Conservation (phyloP, 345 rosid species). For the Camelina sativa region DNA sequence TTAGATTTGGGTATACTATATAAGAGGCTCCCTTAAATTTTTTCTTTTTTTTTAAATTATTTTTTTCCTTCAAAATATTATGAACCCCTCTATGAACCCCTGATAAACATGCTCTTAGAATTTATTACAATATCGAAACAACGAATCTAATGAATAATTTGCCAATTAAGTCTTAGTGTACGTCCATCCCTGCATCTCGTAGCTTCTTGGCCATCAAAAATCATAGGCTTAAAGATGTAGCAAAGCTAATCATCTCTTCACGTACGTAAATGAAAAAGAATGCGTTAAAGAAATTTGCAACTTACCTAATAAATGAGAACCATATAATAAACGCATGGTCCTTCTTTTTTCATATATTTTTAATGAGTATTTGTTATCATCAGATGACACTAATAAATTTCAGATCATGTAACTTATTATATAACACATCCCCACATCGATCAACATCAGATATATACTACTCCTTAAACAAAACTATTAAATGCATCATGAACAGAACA, state of each 20-base stretch:
- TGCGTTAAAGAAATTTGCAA: conserved; percentile 1
- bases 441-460: conserved; percentile 36
- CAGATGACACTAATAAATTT: conserved; percentile 17
- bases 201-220: conserved; percentile 28
- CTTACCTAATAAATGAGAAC: conserved; percentile 20
- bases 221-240: conserved; percentile 7
- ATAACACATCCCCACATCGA: conserved; percentile 36
- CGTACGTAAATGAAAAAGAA: not conserved
- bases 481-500: conserved; percentile 9
- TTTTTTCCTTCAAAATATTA: too few relatives aligned
- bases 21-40: too few relatives aligned
- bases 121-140: not conserved
- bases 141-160: conserved; percentile 1
- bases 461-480: not conserved
- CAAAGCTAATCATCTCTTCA: conserved; percentile 21
- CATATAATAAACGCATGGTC: conserved; percentile 41
- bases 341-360: conserved; percentile 17
- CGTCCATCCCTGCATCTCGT: conserved; percentile 5
- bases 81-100: too few relatives aligned
- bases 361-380: conserved; percentile 14
- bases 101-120: too few relatives aligned
- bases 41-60: too few relatives aligned
- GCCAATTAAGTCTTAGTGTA: not conserved
- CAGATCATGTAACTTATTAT: conserved; percentile 36
- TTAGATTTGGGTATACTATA: too few relatives aligned